These are phyloP conservation scores for Dactylellina sp. DNA, from an alignment of 2,329 filamentous ascomycete genomes.

Conservation along the genomic window DNA sequence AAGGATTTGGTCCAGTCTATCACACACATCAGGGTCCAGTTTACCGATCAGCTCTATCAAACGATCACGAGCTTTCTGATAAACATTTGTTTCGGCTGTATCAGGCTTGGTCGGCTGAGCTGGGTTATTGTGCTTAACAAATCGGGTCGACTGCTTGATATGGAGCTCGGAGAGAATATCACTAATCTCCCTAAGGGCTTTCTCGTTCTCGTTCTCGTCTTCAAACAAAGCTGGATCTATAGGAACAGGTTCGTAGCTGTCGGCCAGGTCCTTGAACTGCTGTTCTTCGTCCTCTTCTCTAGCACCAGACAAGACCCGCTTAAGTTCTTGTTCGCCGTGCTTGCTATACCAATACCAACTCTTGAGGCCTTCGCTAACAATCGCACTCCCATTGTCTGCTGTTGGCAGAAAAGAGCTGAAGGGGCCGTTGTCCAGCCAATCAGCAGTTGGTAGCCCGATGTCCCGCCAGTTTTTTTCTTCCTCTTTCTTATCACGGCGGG, in stretches of 20 bases:
- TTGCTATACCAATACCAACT: constrained; percentile 25
- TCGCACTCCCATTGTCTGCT: constrained; percentile 13
- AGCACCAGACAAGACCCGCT: background rate
- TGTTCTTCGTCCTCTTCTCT: constrained; percentile 15
- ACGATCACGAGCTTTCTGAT: background rate
- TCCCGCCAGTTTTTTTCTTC: constrained; percentile 5
- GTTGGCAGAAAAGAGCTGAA: constrained; percentile 43
- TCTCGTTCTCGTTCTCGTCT: constrained; percentile 34
- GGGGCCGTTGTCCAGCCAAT: constrained; percentile 35
- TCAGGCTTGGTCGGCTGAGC: constrained; percentile 22
- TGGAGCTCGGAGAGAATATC: constrained; percentile 18
- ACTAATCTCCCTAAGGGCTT: constrained; percentile 38
- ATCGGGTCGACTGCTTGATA: constrained; percentile 24
- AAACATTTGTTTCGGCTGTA: constrained; percentile 12
- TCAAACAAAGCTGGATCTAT: constrained; percentile 51
- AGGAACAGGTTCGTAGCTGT: constrained; percentile 39
- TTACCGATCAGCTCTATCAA: constrained; percentile 25
- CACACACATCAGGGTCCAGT: constrained; percentile 26
- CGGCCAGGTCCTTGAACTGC: constrained; percentile 39
- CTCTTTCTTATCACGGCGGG: constrained; percentile 24
- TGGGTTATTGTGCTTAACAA: constrained; percentile 22
- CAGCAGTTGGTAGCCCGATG: constrained; percentile 14
- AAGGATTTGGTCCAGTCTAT: constrained; percentile 17
- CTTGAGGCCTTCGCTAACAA: constrained; percentile 7
- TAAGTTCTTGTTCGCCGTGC: constrained; percentile 34